phyloP scores from a whole-genome alignment of 805 yeast genomes.

The Kazachstania africana region DNA sequence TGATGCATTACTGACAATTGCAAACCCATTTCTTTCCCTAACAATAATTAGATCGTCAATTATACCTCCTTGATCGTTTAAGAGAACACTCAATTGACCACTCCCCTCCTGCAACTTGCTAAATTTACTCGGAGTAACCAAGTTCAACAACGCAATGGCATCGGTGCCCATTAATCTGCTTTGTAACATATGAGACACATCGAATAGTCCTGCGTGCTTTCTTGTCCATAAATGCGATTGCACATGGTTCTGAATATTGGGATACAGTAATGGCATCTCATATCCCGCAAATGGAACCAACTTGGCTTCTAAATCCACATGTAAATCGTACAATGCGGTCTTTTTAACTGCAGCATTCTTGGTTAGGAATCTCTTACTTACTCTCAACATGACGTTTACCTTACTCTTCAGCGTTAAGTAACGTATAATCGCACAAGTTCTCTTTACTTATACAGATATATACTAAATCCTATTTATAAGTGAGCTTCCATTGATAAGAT shows the following conservation, averaged over 20 bases:
- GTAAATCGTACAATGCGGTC: conserved; percentile 78
- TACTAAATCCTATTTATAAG: not conserved
- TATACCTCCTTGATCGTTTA: conserved; percentile 68
- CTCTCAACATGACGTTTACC: conserved; percentile 1
- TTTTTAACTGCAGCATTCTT: conserved; percentile 29
- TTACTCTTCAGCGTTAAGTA: not conserved
- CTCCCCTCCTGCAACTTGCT: conserved; percentile 40
- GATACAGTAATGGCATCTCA: conserved; percentile 84
- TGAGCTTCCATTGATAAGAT: not conserved
- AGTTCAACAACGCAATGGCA: conserved; percentile 57
- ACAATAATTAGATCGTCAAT: conserved; percentile 90
- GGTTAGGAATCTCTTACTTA: conserved; percentile 24
- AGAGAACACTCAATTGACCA: conserved; percentile 68
- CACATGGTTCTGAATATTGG: conserved; percentile 66
- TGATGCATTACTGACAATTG: conserved; percentile 93
- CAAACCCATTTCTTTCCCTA: conserved; percentile 51
- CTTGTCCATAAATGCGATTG: conserved; percentile 96
- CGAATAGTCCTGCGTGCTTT: conserved; percentile 77
- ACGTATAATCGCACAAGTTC: too few relatives aligned
- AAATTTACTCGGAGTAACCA: conserved; percentile 82
- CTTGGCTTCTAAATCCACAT: conserved; percentile 67
- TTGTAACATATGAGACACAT: conserved; percentile 96
- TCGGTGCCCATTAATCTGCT: conserved; percentile 65
- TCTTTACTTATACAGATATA: too few relatives aligned
- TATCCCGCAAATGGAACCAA: conserved; percentile 97